Base-by-base conservation (phyloP, 2,329 filamentous ascomycete genomes). In the Calonectria henricotiae region DNA sequence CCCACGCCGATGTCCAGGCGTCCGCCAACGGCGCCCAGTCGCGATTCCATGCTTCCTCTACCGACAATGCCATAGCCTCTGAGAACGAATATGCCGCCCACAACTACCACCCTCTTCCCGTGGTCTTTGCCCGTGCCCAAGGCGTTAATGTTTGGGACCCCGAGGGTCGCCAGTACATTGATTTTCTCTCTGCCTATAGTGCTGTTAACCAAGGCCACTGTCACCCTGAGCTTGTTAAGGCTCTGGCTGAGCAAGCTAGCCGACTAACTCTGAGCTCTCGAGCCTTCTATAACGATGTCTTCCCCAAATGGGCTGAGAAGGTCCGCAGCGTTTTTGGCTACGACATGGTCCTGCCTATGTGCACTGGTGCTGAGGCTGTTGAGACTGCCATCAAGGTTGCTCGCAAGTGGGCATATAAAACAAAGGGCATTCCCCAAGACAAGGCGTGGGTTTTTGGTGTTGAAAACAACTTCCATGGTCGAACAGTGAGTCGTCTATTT, bases 161-260 rank as follows among this genome's bases (percentile, higher is more conserved):
- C 20, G 96, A 99, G 86, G 95, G 94, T 80, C 93, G 92, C 78
- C 92, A 98, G 83, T 98, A 99, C 84, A 91, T 98, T 78, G 96
- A 99, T 86, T 99, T 98, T 85, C 91, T 99, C 75, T 98, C 96
- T 55, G 96, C 96, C 75, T 99, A 99, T 88, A 97, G 94, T 77
- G 96, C 96, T 72, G 95, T 98, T 81, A 98, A 98, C 87, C 96
- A 98, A 85, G 96, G 96, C 73, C 96, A 99, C 84, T 98, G 96
- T 85, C 96, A 99, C 85, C 96, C 96, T 5, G 95, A 97, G 85
- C 91, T 98, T 68, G 91, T 99, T 81, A 95, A 96, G 83, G 93
- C 95, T 15, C 87, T 99, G 71, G 91, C 91, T 43, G 94, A 98
- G 75, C 96, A 99, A 86, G 96, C 96, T 58, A 90, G 92, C 74